Conservation (phyloP, 2,329 filamentous ascomycete genomes). For the Ophiostoma quercus region DNA sequence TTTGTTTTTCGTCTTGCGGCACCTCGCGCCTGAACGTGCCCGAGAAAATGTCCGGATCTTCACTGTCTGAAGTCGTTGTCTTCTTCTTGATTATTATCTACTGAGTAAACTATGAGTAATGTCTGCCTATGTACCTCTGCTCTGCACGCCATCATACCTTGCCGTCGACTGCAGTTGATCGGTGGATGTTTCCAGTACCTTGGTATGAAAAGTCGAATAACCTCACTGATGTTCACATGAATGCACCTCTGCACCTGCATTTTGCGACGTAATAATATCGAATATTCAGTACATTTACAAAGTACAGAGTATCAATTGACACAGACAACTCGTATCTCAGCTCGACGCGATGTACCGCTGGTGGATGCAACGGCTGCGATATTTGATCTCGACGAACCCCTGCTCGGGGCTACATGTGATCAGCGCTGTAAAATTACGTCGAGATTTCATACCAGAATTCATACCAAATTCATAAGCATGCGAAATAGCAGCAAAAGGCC, state of each 20-base stretch:
- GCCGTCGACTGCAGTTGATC: conserved; percentile 6
- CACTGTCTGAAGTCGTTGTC: neutral
- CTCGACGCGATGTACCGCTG: conserved; percentile 5
- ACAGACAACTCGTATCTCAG: neutral
- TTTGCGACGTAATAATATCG: no score
- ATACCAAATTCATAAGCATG: no score
- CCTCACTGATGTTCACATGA: neutral
- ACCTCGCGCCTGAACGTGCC: conserved; percentile 6
- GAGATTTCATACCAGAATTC: no score
- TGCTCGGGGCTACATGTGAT: conserved; percentile 9
- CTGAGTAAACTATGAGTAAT: neutral
- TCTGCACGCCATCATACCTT: conserved; percentile 6
- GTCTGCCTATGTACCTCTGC: neutral
- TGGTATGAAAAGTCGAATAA: conserved; percentile 13
- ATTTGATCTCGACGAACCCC: neutral
- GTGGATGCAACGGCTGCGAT: conserved; percentile 9
- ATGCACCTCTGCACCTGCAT: neutral
- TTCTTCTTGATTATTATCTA: no score
- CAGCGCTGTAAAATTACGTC: conserved; percentile 4
- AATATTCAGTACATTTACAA: no score
- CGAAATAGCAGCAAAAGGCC: neutral
- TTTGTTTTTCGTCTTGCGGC: neutral
- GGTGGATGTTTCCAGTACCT: conserved; percentile 12
- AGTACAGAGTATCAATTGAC: no score
- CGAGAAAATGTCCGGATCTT: conserved; percentile 1